phyloP scores from a whole-genome alignment of 768 basidiomycete species.

The Lentinula lateritia region DNA sequence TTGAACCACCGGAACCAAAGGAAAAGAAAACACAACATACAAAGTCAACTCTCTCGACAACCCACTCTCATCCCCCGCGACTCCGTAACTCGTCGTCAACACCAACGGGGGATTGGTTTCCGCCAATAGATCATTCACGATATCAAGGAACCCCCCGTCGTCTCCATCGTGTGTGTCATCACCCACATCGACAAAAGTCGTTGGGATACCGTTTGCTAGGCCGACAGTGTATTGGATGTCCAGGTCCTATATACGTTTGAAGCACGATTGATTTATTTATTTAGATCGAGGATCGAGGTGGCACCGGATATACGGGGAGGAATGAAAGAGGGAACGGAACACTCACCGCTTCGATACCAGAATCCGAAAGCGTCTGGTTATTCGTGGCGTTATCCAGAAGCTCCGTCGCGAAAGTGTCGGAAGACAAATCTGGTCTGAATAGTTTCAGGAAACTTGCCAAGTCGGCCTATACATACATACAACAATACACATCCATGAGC shows the following conservation, averaged over 20 bases:
- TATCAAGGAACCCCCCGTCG: constrained; percentile 13
- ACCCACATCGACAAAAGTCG: constrained; percentile 20
- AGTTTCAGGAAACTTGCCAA: constrained; percentile 18
- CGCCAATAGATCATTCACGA: background rate
- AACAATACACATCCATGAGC: too few species aligned
- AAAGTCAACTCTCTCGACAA: constrained; percentile 3
- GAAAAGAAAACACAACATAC: background rate
- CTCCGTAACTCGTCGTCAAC: constrained; percentile 43
- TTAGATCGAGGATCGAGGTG: too few species aligned
- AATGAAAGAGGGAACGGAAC: too few species aligned
- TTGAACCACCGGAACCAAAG: too few species aligned
- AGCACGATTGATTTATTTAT: too few species aligned
- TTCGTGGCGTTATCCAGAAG: constrained; percentile 23
- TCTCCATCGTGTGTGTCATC: constrained; percentile 9
- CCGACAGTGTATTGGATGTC: constrained; percentile 20
- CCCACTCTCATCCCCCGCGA: constrained; percentile 36
- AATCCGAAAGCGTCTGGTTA: constrained; percentile 15
- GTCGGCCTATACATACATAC: constrained; percentile 8
- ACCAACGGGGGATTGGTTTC: constrained; percentile 27
- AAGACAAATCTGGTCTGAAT: constrained; percentile 19
- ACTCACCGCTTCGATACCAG: constrained; percentile 24
- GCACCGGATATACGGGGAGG: too few species aligned
- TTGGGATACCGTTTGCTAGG: constrained; percentile 19
- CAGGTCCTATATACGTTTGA: too few species aligned
- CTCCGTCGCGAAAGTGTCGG: constrained; percentile 17